Conservation (phyloP, 768 basidiomycete genomes). For the Termitomyces bulborhizus region DNA sequence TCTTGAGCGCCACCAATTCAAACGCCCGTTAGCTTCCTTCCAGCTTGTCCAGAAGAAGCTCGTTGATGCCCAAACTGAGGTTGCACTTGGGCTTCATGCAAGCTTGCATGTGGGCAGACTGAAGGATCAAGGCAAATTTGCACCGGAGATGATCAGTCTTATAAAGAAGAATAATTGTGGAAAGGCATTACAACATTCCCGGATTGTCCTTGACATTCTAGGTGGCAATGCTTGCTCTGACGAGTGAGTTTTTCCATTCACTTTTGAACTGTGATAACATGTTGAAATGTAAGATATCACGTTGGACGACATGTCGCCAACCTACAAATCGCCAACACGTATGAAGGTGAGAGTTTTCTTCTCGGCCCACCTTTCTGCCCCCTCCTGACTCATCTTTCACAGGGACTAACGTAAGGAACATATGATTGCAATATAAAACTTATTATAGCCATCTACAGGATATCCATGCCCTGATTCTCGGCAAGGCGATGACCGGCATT, state of each 20-base stretch:
- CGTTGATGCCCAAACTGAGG: slow-evolving; percentile 87
- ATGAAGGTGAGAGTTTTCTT: slow-evolving; percentile 58
- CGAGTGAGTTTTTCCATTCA: slow-evolving; percentile 50
- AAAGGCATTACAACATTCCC: slow-evolving; percentile 80
- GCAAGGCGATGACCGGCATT: slow-evolving; percentile 87
- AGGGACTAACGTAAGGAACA: slow-evolving; percentile 54
- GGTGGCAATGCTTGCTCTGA: slow-evolving; percentile 93
- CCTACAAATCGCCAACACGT: slow-evolving; percentile 93
- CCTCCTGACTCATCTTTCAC: slow-evolving; percentile 1
- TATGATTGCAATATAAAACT: slow-evolving; percentile 5
- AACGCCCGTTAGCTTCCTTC: slow-evolving; percentile 85
- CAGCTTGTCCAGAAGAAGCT: slow-evolving; percentile 98
- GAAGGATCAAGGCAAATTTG: slow-evolving; percentile 67
- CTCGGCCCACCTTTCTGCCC: neutral
- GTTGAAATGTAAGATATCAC: slow-evolving; percentile 56
- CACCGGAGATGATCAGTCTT: slow-evolving; percentile 93
- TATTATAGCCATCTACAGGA: slow-evolving; percentile 43
- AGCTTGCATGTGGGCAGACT: slow-evolving; percentile 79
- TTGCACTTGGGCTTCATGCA: slow-evolving; percentile 69
- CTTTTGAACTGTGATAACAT: neutral
- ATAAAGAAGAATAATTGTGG: slow-evolving; percentile 96
- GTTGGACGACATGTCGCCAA: slow-evolving; percentile 94
- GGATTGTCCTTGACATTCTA: slow-evolving; percentile 80
- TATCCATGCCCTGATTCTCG: slow-evolving; percentile 87
- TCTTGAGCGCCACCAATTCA: slow-evolving; percentile 87